Conservation (phyloP, 345 rosid species). For the Murraya koenigii region DNA sequence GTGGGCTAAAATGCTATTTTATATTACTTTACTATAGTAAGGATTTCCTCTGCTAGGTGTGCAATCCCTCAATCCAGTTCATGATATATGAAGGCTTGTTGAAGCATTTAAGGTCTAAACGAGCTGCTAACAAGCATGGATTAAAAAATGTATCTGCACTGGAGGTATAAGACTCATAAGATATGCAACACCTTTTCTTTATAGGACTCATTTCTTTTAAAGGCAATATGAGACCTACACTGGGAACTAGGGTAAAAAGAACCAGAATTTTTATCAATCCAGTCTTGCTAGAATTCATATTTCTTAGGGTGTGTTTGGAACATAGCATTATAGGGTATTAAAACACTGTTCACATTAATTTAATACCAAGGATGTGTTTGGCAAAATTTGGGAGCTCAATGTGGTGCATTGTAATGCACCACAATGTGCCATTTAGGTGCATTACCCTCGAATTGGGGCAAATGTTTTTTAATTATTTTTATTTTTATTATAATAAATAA, state of each 20-base stretch:
- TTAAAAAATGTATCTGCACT: slow-evolving; percentile 46
- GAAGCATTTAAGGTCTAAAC: slow-evolving; percentile 50
- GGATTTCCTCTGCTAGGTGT: slow-evolving; percentile 41
- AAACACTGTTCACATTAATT: too few species aligned
- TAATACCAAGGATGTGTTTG: too few species aligned
- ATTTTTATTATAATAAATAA: too few species aligned
- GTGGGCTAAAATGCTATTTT: background rate
- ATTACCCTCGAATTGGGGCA: too few species aligned
- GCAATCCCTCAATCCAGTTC: slow-evolving; percentile 76
- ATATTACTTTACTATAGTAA: slow-evolving; percentile 10
- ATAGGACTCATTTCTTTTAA: background rate
- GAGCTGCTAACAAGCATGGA: slow-evolving; percentile 34
- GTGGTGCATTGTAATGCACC: too few species aligned
- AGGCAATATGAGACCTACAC: background rate
- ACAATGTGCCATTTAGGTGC: too few species aligned
- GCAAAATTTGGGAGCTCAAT: too few species aligned
- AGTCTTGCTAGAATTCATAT: background rate
- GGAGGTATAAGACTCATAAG: slow-evolving; percentile 38
- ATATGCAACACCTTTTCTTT: slow-evolving; percentile 1
- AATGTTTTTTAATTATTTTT: too few species aligned
- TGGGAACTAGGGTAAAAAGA: background rate
- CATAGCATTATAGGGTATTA: too few species aligned
- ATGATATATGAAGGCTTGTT: slow-evolving; percentile 64
- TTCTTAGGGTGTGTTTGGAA: too few species aligned
- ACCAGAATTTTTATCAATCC: background rate